A percentile compares a stretch with the other conserved stretches of the same genome.
Evolutionary conservation across 2,329 filamentous ascomycete species (phyloP).

Genomic region (Aspergillus sp.): DNA sequence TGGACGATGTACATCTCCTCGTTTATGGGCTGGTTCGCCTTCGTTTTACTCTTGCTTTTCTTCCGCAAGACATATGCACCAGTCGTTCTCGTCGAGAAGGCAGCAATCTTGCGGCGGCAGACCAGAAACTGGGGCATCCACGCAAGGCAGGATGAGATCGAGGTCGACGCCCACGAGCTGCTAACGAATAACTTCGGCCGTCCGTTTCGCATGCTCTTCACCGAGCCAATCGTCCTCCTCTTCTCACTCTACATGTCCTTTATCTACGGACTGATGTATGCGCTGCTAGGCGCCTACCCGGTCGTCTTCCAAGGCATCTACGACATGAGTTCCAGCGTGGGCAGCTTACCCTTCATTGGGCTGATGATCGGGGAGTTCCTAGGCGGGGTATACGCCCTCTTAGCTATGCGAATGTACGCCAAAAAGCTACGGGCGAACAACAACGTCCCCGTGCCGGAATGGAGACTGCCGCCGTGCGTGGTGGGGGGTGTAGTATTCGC

Average conservation of each 20-base stretch:
- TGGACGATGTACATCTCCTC: conserved; percentile 45
- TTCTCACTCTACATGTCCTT: conserved; percentile 25
- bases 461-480: conserved; percentile 23
- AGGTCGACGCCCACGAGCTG: conserved; percentile 42
- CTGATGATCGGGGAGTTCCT: conserved; percentile 23
- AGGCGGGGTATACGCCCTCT: conserved; percentile 18
- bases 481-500: conserved; percentile 25
- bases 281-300: conserved; percentile 20
- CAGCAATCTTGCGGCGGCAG: conserved; percentile 41
- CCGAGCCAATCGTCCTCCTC: conserved; percentile 31
- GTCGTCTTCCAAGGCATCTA: conserved; percentile 21
- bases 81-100: conserved; percentile 25
- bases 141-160: conserved; percentile 45
- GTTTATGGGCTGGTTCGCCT: conserved; percentile 45
- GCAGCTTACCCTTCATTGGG: conserved; percentile 21
- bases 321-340: conserved; percentile 22
- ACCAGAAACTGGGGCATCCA: conserved; percentile 54
- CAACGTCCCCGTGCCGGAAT: conserved; percentile 23
- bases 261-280: conserved; percentile 24
- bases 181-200: conserved; percentile 41
- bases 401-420: conserved; percentile 16
- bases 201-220: conserved; percentile 30
- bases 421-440: conserved; percentile 22
- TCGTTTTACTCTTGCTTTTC: conserved; percentile 31
- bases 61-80: conserved; percentile 49